A percentile compares a stretch with the other conserved stretches of the same genome.
phyloP scores from a whole-genome alignment of 306 rosid genomes.

The Lathyrus oleraceus region DNA sequence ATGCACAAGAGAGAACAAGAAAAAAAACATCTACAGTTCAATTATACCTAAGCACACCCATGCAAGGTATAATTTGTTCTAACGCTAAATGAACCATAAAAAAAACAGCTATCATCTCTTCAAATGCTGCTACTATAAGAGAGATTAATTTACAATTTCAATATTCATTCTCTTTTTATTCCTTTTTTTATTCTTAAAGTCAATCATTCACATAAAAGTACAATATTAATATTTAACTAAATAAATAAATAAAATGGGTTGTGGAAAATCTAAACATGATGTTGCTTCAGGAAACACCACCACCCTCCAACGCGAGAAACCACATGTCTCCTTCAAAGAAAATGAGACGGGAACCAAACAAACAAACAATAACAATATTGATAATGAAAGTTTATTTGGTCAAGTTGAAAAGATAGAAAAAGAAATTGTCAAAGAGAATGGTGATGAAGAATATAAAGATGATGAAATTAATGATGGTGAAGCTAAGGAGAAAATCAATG shows the following conservation, averaged over 20 bases:
- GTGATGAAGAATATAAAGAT: constrained; percentile 3
- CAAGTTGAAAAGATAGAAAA: constrained; percentile 26
- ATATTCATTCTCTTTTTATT: background rate
- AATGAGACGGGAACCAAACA: constrained; percentile 20
- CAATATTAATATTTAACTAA: background rate
- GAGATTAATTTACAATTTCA: background rate
- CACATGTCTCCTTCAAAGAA: constrained; percentile 34
- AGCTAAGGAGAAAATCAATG: constrained; percentile 21
- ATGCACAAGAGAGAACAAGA: background rate
- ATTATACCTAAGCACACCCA: constrained; percentile 44
- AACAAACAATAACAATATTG: constrained; percentile 15
- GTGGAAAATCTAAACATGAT: constrained; percentile 78
- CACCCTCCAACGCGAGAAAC: constrained; percentile 50
- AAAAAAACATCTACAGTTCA: background rate
- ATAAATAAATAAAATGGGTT: constrained; percentile 57
- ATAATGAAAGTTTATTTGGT: background rate
- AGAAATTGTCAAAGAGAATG: constrained; percentile 23
- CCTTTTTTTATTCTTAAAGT: background rate
- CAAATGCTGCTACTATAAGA: constrained; percentile 14
- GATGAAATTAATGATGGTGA: constrained; percentile 23
- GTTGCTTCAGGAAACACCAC: constrained; percentile 59
- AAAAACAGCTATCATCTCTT: constrained; percentile 19
- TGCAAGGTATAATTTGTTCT: constrained; percentile 22
- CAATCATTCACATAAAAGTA: constrained; percentile 15
- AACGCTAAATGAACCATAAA: constrained; percentile 30